phyloP scores from a whole-genome alignment of 768 basidiomycete species.

The Amanita phalloides region DNA sequence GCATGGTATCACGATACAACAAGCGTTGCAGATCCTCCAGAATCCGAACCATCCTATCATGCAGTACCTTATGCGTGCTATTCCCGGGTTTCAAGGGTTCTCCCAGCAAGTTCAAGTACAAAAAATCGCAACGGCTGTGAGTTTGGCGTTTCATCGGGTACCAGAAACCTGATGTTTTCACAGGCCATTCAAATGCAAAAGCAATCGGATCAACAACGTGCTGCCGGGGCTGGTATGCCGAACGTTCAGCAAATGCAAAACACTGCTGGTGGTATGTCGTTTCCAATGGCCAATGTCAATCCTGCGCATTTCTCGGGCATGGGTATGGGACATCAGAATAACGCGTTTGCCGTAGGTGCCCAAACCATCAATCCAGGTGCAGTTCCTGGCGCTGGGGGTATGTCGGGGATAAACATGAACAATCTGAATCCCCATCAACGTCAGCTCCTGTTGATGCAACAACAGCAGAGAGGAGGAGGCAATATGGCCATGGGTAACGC shows the following conservation, averaged over 20 bases:
- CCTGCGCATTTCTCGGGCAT: conserved; percentile 8
- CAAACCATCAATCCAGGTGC: conserved; percentile 12
- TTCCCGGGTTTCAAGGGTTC: conserved; percentile 44
- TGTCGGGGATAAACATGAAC: conserved; percentile 21
- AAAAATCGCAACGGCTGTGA: conserved; percentile 29
- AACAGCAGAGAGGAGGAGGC: conserved; percentile 15
- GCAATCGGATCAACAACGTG: conserved; percentile 15
- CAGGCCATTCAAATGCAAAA: conserved; percentile 8
- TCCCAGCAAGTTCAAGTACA: conserved; percentile 49
- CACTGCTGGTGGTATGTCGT: conserved; percentile 10
- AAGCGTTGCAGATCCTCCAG: conserved; percentile 39
- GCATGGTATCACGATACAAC: conserved; percentile 18
- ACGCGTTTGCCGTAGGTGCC: conserved; percentile 13
- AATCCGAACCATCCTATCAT: conserved; percentile 46
- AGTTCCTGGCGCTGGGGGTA: conserved; percentile 17
- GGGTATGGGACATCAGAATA: conserved; percentile 7
- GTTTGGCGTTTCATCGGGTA: neutral
- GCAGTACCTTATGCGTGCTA: conserved; percentile 37
- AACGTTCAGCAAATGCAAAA: conserved; percentile 10
- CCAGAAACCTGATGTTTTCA: neutral
- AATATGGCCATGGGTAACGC: conserved; percentile 15
- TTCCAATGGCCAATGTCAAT: conserved; percentile 8
- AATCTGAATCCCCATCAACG: conserved; percentile 17
- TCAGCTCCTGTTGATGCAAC: conserved; percentile 8
- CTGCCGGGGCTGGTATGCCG: conserved; percentile 1